Evolutionary conservation across 2,329 filamentous ascomycete species (phyloP), one percentile per base, ranked within the genome.

Genomic region (Venturia nashicola): DNA sequence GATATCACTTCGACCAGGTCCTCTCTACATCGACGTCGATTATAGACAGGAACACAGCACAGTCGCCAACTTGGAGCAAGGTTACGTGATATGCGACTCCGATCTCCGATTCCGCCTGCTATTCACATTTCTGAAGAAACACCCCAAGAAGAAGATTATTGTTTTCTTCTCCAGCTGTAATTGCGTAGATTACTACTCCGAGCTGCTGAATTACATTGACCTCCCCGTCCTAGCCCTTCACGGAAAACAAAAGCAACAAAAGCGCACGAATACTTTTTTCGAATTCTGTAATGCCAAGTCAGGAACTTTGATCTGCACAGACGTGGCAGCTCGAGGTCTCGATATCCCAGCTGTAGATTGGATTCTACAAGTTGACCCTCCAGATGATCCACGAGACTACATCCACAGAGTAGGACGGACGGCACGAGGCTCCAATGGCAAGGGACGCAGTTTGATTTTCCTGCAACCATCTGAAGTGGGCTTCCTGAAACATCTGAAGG

Each of bases 211-310:
- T 79, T 97, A 96, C 78, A 97, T 97, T 71, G 94, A 97, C 75
- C 83, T 97, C 48, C 91, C 89, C 5, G 90, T 95, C 2, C 82
- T 96, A 54, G 88, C 90, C 69, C 81, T 96, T 8, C 90, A 95
- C 75, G 94, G 74, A 42, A 97, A 99, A 78, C 91, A 96, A 77
- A 99, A 99, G 78, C 94, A 99, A 77, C 91, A 97, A 77, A 96
- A 96, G 76, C 89, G 94, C n/a, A 99, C 94, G 32, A 96, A 95
- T 73, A 96, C 91, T 0, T 99, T 99, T 75, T 99, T 97, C 75
- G 93, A 97, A 74, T 99, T 99, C 74, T 87, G 85, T 72, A 91
- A 92, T 71, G 88, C 92, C 20, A 86, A 86, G 68, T 85, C 89
- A 68, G 94, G 93, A 32, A 96, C 90, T 0, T 77, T 99, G 63